These are phyloP conservation scores for Strobilomyces confusus DNA, from an alignment of 768 basidiomycete species.

Conservation along the genomic window DNA sequence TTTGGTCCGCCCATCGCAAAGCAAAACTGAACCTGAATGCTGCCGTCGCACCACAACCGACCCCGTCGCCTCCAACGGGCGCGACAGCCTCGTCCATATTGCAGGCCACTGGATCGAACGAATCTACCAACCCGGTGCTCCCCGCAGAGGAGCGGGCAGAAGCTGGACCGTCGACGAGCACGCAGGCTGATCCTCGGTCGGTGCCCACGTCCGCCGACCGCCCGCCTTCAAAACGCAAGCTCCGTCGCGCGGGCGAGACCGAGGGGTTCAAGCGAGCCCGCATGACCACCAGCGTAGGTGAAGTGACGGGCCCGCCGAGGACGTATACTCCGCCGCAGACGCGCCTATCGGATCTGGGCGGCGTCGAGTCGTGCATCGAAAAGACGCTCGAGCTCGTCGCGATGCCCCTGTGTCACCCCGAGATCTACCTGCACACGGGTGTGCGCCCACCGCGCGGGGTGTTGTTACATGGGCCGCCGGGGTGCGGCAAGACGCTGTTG, in stretches of 20 bases:
- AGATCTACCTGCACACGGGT: background rate
- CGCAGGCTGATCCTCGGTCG: background rate
- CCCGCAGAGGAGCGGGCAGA: background rate
- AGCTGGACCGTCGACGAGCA: background rate
- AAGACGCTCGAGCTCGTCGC: background rate
- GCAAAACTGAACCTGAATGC: background rate
- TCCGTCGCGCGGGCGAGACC: background rate
- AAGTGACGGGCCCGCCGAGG: background rate
- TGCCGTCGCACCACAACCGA: background rate
- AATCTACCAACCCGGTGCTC: background rate
- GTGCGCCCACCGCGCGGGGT: background rate
- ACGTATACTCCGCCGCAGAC: background rate
- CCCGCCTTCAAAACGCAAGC: background rate
- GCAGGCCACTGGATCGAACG: background rate
- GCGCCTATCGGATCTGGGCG: background rate
- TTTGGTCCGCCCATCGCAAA: too few relatives aligned
- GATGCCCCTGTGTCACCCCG: background rate
- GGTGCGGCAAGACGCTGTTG: background rate
- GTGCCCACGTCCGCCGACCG: background rate
- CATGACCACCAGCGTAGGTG: background rate
- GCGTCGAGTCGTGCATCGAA: background rate
- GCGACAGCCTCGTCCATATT: background rate
- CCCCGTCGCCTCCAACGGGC: background rate
- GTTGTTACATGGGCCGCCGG: background rate
- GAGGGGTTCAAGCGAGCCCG: background rate